Percentiles rank a stretch among this genome's conserved stretches.
phyloP scores from a whole-genome alignment of 352 stramenopile species.

The Pythium coloratum region DNA sequence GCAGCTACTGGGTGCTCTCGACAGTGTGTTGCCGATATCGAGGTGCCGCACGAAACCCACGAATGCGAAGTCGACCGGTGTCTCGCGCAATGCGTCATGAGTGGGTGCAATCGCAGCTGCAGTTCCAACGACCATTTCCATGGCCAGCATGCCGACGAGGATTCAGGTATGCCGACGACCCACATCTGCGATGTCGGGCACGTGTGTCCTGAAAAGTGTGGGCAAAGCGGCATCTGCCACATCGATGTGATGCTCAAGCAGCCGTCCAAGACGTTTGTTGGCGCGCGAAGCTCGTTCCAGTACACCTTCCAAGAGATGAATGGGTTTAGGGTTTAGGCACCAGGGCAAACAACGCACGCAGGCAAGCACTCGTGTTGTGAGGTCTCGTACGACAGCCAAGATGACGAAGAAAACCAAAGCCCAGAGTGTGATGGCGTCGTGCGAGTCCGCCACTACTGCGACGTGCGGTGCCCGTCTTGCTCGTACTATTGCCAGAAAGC shows the following conservation, averaged over 20 bases:
- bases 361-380: conserved; percentile 48
- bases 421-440: not conserved
- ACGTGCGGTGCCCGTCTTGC: conserved; percentile 68
- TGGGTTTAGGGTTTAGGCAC: conserved; percentile 16
- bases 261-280: conserved; percentile 64
- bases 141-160: conserved; percentile 38
- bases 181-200: conserved; percentile 68
- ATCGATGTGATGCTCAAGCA: conserved; percentile 73
- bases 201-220: conserved; percentile 53
- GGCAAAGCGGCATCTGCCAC: conserved; percentile 60
- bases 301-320: conserved; percentile 86
- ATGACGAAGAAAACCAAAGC: conserved; percentile 13
- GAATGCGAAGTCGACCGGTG: conserved; percentile 65
- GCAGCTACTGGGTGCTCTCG: conserved; percentile 41
- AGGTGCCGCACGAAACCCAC: conserved; percentile 50
- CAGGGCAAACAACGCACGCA: conserved; percentile 46
- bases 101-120: conserved; percentile 57
- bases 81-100: conserved; percentile 57
- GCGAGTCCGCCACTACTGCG: conserved; percentile 61
- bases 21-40: conserved; percentile 52
- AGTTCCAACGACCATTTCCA: conserved; percentile 66
- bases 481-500: conserved; percentile 78
- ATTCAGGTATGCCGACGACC: conserved; percentile 46
- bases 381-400: conserved; percentile 11
- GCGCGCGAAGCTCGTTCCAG: conserved; percentile 55